Base-by-base conservation (phyloP, 2,329 filamentous ascomycete genomes). In the Colletotrichum lini region DNA sequence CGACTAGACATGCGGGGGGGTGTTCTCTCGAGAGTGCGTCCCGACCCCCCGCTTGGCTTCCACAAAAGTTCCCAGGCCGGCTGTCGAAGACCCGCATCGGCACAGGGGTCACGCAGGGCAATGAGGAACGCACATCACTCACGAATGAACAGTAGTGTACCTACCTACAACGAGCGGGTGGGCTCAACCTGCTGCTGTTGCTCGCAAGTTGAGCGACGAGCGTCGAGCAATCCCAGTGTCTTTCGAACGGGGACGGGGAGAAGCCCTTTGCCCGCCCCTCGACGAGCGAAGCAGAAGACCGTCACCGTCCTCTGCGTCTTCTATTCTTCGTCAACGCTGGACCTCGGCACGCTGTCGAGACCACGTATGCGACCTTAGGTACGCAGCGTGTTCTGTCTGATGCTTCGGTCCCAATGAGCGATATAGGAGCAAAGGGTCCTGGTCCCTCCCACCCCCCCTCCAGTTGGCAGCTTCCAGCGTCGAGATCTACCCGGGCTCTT, bases 11-110 rank as follows among this genome's bases (percentile, higher is more conserved):
- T 67, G 68, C 64, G 26, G 23, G 3, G 67, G 58, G 50, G 49
- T 52, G 44, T 59, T 58, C 47, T 50, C 67, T 70, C 64, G 26
- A 26, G 44, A 66, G 50, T 44, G 67, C 50, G 67, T 58, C 57
- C 57, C 56, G 49, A 66, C 65, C 68, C 68, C 59, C 58, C 64
- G 68, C 68, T 68, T 71, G 65, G 52, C 64, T 71, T 68, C 68
- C 68, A 68, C 68, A 71, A 71, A 71, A 71, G 68, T 71, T 71
- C 68, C 68, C 68, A 71, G 57, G 57, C 35, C 67, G 63, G 63
- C 67, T 71, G 68, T 65, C 68, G 68, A 64, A 71, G 68, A 58
- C 68, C 68, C 64, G 68, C 68, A 71, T 71, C 68, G 68, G 68
- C 68, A 71, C 68, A 71, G 64, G 64, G 68, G 64, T 60, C 10